These are phyloP conservation scores for Coprinellus aureogranulatus DNA, from an alignment of 768 basidiomycete species.

Conservation along the genomic window DNA sequence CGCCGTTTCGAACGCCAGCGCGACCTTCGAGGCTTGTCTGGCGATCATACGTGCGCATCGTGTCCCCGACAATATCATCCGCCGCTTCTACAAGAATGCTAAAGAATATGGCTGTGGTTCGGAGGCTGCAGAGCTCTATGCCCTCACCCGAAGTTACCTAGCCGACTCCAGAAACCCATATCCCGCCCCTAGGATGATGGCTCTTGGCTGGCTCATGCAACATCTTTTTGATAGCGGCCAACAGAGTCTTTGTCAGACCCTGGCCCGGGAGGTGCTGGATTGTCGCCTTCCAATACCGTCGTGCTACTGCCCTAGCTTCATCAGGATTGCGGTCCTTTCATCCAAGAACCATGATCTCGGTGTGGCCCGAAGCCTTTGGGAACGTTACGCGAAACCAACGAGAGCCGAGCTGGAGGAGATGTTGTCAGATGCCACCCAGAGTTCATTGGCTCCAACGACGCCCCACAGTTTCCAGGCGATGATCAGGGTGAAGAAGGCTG, in stretches of 20 bases:
- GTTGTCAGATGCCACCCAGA: too few relatives aligned
- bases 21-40: conserved; percentile 38
- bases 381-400: conserved; percentile 34
- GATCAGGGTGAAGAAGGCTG: too few relatives aligned
- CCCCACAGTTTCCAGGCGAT: too few relatives aligned
- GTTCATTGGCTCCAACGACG: too few relatives aligned
- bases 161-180: conserved; percentile 37
- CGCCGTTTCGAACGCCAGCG: conserved; percentile 21
- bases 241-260: conserved; percentile 45
- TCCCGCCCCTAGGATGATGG: conserved; percentile 46
- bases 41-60: conserved; percentile 38
- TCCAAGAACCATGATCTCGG: conserved; percentile 37
- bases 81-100: conserved; percentile 46
- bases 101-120: conserved; percentile 21
- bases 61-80: conserved; percentile 40
- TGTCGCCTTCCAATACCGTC: conserved; percentile 39
- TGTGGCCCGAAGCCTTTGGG: conserved; percentile 56
- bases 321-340: conserved; percentile 41
- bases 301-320: conserved; percentile 47
- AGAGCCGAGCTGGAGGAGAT: too few relatives aligned
- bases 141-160: conserved; percentile 35
- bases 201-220: conserved; percentile 54
- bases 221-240: conserved; percentile 37
- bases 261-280: conserved; percentile 50
- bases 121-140: conserved; percentile 47